These are phyloP conservation scores for Zygotorulaspora sp. DNA, from an alignment of 805 yeast genomes.

Conservation along the genomic window DNA sequence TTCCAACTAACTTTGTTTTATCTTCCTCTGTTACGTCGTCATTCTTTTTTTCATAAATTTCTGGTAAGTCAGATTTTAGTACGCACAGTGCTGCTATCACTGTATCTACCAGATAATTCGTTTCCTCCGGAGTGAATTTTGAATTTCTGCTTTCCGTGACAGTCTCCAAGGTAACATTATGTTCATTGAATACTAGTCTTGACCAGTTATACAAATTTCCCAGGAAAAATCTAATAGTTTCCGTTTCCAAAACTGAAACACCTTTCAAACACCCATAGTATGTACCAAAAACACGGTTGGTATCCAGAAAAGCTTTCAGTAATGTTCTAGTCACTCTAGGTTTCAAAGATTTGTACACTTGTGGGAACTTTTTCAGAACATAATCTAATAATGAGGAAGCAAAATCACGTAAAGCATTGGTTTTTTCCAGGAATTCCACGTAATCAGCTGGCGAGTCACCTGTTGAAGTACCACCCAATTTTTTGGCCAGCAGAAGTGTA, in stretches of 20 bases:
- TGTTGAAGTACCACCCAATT: slow-evolving; percentile 56
- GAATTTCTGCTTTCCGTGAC: slow-evolving; percentile 20
- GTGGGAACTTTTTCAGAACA: slow-evolving; percentile 74
- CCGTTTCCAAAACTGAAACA: slow-evolving; percentile 75
- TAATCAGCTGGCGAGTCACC: slow-evolving; percentile 21
- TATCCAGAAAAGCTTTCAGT: slow-evolving; percentile 82
- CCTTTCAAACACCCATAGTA: slow-evolving; percentile 91
- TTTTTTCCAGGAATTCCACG: slow-evolving; percentile 37
- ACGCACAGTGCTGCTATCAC: slow-evolving; percentile 52
- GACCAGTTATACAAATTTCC: slow-evolving; percentile 87
- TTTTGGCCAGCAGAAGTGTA: slow-evolving; percentile 82
- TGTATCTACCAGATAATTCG: slow-evolving; percentile 44
- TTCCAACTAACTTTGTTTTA: slow-evolving; percentile 43
- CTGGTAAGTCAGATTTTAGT: slow-evolving; percentile 38
- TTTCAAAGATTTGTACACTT: slow-evolving; percentile 80
- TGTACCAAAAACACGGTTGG: slow-evolving; percentile 79
- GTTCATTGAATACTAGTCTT: slow-evolving; percentile 46
- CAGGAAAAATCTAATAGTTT: slow-evolving; percentile 77
- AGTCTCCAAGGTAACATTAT: slow-evolving; percentile 22
- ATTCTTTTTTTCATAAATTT: slow-evolving; percentile 35
- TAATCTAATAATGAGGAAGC: slow-evolving; percentile 79
- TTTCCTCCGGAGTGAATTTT: slow-evolving; percentile 43
- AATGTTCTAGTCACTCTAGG: slow-evolving; percentile 93
- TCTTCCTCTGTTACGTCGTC: slow-evolving; percentile 37
- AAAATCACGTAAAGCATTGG: slow-evolving; percentile 71